phyloP scores from a whole-genome alignment of 2,329 filamentous ascomycete genomes.

The Cladosporium sp. region DNA sequence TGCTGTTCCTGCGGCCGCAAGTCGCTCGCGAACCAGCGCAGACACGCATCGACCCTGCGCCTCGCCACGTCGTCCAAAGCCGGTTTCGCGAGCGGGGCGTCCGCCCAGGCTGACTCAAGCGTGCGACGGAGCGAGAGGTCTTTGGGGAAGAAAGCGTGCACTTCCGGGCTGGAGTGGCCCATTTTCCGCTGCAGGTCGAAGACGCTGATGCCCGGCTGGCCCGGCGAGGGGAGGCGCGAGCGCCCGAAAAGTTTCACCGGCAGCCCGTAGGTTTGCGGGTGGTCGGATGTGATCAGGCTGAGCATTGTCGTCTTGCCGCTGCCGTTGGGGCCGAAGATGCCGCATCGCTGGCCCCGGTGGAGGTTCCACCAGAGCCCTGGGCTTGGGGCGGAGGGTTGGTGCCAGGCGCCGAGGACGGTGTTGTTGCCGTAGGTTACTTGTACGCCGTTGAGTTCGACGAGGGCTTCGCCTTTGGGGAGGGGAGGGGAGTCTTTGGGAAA shows the following conservation, averaged over 20 bases:
- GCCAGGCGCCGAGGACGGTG: conserved; percentile 77
- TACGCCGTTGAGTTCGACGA: conserved; percentile 86
- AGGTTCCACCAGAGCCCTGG: conserved; percentile 77
- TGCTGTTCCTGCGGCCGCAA: conserved; percentile 53
- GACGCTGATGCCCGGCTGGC: conserved; percentile 72
- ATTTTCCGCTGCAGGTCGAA: conserved; percentile 90
- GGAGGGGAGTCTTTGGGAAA: conserved; percentile 22
- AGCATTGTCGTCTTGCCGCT: conserved; percentile 95
- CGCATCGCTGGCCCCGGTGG: conserved; percentile 80
- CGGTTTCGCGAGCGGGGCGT: conserved; percentile 74
- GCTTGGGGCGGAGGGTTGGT: conserved; percentile 48
- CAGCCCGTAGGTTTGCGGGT: conserved; percentile 88
- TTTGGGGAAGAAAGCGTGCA: conserved; percentile 88
- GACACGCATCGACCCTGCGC: conserved; percentile 61
- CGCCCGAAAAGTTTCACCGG: conserved; percentile 84
- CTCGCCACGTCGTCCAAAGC: conserved; percentile 56
- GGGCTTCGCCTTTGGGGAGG: conserved; percentile 54
- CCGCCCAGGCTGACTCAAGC: conserved; percentile 83
- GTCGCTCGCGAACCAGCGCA: conserved; percentile 75
- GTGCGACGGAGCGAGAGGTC: conserved; percentile 67
- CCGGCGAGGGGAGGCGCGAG: conserved; percentile 70
- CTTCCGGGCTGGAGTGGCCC: conserved; percentile 89
- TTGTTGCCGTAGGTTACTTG: conserved; percentile 76
- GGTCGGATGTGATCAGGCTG: conserved; percentile 89
- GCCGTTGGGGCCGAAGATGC: conserved; percentile 86